Conservation (phyloP, 495 filamentous ascomycete species). For the Hyaloscypha bicolor region DNA sequence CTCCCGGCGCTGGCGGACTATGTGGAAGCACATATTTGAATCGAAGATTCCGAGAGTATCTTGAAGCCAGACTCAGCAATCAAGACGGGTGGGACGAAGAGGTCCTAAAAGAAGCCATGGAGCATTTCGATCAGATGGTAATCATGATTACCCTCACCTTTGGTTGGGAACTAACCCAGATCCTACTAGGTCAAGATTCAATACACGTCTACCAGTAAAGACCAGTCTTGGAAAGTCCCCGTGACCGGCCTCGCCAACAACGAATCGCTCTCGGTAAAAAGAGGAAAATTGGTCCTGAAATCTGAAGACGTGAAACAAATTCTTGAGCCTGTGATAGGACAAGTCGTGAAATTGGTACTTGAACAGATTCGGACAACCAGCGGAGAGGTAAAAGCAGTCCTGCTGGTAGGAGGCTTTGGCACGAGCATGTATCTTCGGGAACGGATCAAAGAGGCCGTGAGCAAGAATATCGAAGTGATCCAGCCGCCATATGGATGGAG, state of each 20-base stretch:
- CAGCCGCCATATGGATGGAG: slow-evolving; percentile 64
- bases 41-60: slow-evolving; percentile 46
- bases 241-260: slow-evolving; percentile 36
- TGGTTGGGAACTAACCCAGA: neutral
- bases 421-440: slow-evolving; percentile 65
- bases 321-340: slow-evolving; percentile 58
- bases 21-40: slow-evolving; percentile 61
- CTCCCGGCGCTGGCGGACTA: slow-evolving; percentile 51
- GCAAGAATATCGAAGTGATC: slow-evolving; percentile 49
- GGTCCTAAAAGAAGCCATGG: slow-evolving; percentile 38
- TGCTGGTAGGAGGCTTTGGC: slow-evolving; percentile 77
- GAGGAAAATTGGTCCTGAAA: slow-evolving; percentile 36
- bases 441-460: slow-evolving; percentile 47
- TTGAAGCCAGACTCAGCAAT: slow-evolving; percentile 40
- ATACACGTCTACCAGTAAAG: slow-evolving; percentile 31
- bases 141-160: neutral
- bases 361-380: slow-evolving; percentile 55
- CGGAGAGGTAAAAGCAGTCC: slow-evolving; percentile 51
- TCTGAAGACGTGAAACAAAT: slow-evolving; percentile 47
- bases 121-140: slow-evolving; percentile 40
- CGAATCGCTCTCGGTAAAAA: slow-evolving; percentile 33
- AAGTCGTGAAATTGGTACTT: slow-evolving; percentile 61
- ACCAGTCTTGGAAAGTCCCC: slow-evolving; percentile 39
- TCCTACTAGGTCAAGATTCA: slow-evolving; percentile 33
- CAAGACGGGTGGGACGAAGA: slow-evolving; percentile 41